phyloP scores from a whole-genome alignment of 495 filamentous ascomycete species.

The Xylaria flabelliformis region DNA sequence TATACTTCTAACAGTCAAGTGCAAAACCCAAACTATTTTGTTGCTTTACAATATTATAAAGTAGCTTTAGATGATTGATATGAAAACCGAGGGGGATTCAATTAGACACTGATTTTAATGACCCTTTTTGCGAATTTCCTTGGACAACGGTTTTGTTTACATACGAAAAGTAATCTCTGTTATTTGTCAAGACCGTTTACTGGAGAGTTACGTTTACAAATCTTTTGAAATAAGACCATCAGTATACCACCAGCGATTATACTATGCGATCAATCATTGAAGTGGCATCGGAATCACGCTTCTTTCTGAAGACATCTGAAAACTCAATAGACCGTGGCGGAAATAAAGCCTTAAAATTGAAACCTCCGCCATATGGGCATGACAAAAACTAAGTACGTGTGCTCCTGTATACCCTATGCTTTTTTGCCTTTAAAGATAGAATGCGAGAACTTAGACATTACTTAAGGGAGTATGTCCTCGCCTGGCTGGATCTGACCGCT shows the following conservation, averaged over 20 bases:
- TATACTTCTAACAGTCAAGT: no score
- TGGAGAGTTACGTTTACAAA: not conserved
- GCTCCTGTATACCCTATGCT: not conserved
- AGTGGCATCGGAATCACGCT: not conserved
- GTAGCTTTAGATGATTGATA: no score
- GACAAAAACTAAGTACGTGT: not conserved
- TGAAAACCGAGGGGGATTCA: no score
- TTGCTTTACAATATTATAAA: no score
- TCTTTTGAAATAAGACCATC: not conserved
- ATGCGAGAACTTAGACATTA: not conserved
- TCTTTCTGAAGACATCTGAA: not conserved
- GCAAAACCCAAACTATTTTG: no score
- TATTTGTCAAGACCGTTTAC: not conserved
- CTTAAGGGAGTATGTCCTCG: slow-evolving; percentile 45
- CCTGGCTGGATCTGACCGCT: slow-evolving; percentile 55
- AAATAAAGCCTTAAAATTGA: not conserved
- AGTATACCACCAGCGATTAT: not conserved
- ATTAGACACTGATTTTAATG: not conserved
- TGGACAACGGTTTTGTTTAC: no score
- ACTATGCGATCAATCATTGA: not conserved
- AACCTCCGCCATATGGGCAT: not conserved
- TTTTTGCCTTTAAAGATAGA: not conserved
- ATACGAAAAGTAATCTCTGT: no score
- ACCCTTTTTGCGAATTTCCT: not conserved
- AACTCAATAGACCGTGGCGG: not conserved